Base-by-base conservation (phyloP, 2,329 filamentous ascomycete species). In the Fusarium torulosum region DNA sequence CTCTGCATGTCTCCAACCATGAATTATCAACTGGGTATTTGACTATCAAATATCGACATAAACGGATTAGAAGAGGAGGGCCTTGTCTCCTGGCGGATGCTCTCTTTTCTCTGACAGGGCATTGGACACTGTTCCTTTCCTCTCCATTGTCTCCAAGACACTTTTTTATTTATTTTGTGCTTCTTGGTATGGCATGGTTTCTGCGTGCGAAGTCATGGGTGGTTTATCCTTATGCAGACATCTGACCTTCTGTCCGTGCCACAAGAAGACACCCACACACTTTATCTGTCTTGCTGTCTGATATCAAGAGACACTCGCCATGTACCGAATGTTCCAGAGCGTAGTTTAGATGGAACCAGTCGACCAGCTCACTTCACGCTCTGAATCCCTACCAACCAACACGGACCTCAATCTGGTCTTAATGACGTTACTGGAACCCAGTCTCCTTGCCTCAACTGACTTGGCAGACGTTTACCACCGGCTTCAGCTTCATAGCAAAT, bases 151-250 rank as follows among this genome's bases (percentile, higher is more conserved):
- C 25, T 31, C 47, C 31, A 14, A 35, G 25, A 25, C 19, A 40
- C 13, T 41, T 31, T 50, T 43, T 37, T 35, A 20, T 45, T 41
- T 29, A 23, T 45, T 41, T 25, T 33, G 25, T 54, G 54, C 21
- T 56, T 69, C 49, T 67, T 31, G 45, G 62, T 56, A 63, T 58
- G 45, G 35, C 25, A 25, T 11, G 10, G 27, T 37, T 42, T 37
- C 42, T 46, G 46, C 31, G 29, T 29, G 27, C 27, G 27, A 68
- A 62, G 55, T 43, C 63, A 72, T 62, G 53, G 54, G 65, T 60
- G 42, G 33, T 38, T 29, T 56, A 17, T 59, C 25, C 49, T 61
- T 65, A 67, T 59, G 49, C 46, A 55, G 51, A 41, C 52, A 38
- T 40, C 40, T 29, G 42, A 49, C 44, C 59, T 47, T 43, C 38